phyloP scores from a whole-genome alignment of 1,284 basidiomycete genomes.

The Cryptococcus sp. region DNA sequence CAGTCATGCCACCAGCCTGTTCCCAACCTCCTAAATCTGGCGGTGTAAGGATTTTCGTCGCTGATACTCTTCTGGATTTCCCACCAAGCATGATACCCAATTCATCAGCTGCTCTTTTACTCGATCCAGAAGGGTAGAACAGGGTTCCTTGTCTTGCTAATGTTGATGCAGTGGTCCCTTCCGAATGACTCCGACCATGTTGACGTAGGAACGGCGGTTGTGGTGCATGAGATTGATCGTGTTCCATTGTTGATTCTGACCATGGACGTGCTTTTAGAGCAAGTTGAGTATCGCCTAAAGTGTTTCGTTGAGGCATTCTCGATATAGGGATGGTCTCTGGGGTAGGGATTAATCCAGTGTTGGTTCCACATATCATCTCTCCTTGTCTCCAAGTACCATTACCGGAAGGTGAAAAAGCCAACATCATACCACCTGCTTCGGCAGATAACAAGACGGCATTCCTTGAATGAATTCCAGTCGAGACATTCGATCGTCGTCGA shows the following conservation, averaged over 20 bases:
- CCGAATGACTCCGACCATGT: slow-evolving; percentile 33
- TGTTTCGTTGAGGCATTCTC: background rate
- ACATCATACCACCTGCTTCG: slow-evolving; percentile 35
- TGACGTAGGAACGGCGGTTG: slow-evolving; percentile 5
- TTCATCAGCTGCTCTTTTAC: slow-evolving; percentile 38
- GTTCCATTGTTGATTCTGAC: slow-evolving; percentile 24
- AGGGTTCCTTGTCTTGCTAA: slow-evolving; percentile 44
- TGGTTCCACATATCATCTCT: slow-evolving; percentile 15
- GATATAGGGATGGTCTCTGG: slow-evolving; percentile 2
- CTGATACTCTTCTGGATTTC: slow-evolving; percentile 28
- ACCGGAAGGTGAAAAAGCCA: slow-evolving; percentile 25
- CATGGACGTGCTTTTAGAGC: slow-evolving; percentile 21
- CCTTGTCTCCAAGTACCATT: slow-evolving; percentile 18
- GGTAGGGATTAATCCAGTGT: slow-evolving; percentile 16
- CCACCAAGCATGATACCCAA: slow-evolving; percentile 43
- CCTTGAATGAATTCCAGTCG: slow-evolving; percentile 28
- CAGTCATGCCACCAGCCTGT: slow-evolving; percentile 11
- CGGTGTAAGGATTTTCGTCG: slow-evolving; percentile 34
- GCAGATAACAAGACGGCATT: slow-evolving; percentile 33
- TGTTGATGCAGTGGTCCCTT: slow-evolving; percentile 31
- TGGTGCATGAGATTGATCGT: slow-evolving; percentile 6
- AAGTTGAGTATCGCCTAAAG: slow-evolving; percentile 4
- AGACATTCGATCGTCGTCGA: slow-evolving; percentile 17
- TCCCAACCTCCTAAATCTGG: slow-evolving; percentile 23
- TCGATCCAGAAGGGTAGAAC: slow-evolving; percentile 38